Conservation (phyloP, 2,329 filamentous ascomycete species). For the Aspergillus udagawae region DNA sequence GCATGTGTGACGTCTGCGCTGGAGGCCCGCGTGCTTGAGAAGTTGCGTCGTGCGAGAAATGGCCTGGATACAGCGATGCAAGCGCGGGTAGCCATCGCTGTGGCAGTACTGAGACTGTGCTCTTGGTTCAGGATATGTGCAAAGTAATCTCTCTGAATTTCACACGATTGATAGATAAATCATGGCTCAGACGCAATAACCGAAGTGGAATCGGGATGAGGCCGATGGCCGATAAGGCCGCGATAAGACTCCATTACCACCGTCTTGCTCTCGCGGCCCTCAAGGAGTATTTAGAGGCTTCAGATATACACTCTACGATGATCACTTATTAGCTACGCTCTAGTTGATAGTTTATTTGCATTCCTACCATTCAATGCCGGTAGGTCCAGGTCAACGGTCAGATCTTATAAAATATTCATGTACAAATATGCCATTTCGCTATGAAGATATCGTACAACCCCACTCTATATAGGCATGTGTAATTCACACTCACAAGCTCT, state of each 20-base stretch:
- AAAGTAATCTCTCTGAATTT: neutral
- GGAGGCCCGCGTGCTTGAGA: conserved; percentile 40
- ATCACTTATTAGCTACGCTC: neutral
- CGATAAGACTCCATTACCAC: conserved; percentile 7
- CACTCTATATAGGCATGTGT: conserved; percentile 5
- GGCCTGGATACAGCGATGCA: conserved; percentile 7
- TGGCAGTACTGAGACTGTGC: neutral
- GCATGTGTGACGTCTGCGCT: conserved; percentile 62
- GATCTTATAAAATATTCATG: neutral
- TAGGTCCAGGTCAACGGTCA: no score
- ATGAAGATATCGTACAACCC: neutral
- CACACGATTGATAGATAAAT: neutral
- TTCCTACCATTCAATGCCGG: neutral
- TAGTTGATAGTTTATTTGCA: neutral
- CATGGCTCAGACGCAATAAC: conserved; percentile 1
- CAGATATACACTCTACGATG: neutral
- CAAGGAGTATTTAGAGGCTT: no score
- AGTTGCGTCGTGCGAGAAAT: conserved; percentile 25
- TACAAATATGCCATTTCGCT: neutral
- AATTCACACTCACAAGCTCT: neutral
- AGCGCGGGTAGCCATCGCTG: conserved; percentile 14
- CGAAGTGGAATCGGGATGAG: conserved; percentile 3
- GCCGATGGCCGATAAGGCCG: neutral
- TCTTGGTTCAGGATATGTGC: neutral
- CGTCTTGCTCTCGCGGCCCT: neutral